A percentile compares a stretch with the other conserved stretches of the same genome.
phyloP scores from a whole-genome alignment of 345 rosid species.

The Mercurialis annua region DNA sequence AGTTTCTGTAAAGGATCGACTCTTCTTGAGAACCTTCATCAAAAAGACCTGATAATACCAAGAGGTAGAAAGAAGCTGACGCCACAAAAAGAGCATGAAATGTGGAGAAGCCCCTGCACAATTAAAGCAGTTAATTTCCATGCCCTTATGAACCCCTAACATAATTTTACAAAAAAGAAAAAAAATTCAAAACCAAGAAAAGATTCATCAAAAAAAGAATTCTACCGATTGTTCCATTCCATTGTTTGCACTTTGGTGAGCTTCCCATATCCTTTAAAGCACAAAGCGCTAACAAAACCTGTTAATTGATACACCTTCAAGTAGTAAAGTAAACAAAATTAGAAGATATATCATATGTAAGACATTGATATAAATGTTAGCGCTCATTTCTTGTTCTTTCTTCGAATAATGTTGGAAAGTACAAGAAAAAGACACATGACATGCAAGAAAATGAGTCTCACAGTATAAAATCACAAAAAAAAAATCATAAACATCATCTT shows the following conservation, averaged over 20 bases:
- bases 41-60: slow-evolving; percentile 59
- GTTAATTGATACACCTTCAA: slow-evolving; percentile 69
- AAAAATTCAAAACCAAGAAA: background rate
- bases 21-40: slow-evolving; percentile 48
- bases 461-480: background rate
- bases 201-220: slow-evolving; percentile 3
- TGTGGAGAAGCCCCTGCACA: slow-evolving; percentile 81
- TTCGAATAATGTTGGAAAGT: background rate
- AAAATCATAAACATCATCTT: background rate
- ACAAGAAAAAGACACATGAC: background rate
- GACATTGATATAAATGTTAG: background rate
- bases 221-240: slow-evolving; percentile 87
- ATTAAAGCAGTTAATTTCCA: slow-evolving; percentile 12
- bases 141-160: background rate
- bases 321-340: slow-evolving; percentile 12
- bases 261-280: slow-evolving; percentile 52
- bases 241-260: slow-evolving; percentile 47
- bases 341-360: background rate
- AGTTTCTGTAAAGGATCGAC: slow-evolving; percentile 48
- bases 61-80: slow-evolving; percentile 56
- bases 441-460: background rate
- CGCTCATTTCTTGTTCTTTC: background rate
- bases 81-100: slow-evolving; percentile 68
- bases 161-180: background rate
- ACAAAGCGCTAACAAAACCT: slow-evolving; percentile 41